Base-by-base conservation (phyloP, 2,329 filamentous ascomycete genomes). In the Xylariaceae sp. region DNA sequence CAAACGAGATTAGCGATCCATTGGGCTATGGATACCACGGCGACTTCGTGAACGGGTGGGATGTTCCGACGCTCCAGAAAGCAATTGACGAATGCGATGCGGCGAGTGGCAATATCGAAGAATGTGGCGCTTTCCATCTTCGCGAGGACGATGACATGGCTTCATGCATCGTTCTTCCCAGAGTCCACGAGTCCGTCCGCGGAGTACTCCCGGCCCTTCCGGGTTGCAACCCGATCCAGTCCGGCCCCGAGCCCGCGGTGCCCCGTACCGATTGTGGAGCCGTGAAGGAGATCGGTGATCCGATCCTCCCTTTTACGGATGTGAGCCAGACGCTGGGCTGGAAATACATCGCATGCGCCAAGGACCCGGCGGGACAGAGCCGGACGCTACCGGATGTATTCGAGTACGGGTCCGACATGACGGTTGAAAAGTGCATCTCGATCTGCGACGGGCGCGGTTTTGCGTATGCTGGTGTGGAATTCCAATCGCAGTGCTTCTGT, bases 41-140 rank as follows among this genome's bases (percentile, higher is more conserved):
- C 50, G 82, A 86, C 70, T 86, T 86, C 69, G 35, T 81, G 39
- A 86, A 84, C 70, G 84, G 84, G 4, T 86, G 84, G 84, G 76
- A 86, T 56, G 69, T 77, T 0, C 62, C 71, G 1, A 72, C 75
- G 7, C 76, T 86, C 4, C 78, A 83, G 56, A 70, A 71, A 0
- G 82, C 80, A 8, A 73, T 84, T 64, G 73, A 79, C 56, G 72
- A 71, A 23, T 85, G 83, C 69, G 77, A 70, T 53, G 74, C 72
- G 55, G 63, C 72, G 30, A 77, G 71, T 58, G 80, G 79, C 23
- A 67, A 70, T 8, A 73, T 81, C 37, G 72, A 76, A 50, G 69
- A 75, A 51, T 82, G 77, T 67, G 69, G 68, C 2, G 68, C 72
- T 15, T 78, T 80, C 59, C 60, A 72, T 1, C 70, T 78, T 55